Conservation (phyloP, 2,329 filamentous ascomycete species). For the Chaetomium globosum region DNA sequence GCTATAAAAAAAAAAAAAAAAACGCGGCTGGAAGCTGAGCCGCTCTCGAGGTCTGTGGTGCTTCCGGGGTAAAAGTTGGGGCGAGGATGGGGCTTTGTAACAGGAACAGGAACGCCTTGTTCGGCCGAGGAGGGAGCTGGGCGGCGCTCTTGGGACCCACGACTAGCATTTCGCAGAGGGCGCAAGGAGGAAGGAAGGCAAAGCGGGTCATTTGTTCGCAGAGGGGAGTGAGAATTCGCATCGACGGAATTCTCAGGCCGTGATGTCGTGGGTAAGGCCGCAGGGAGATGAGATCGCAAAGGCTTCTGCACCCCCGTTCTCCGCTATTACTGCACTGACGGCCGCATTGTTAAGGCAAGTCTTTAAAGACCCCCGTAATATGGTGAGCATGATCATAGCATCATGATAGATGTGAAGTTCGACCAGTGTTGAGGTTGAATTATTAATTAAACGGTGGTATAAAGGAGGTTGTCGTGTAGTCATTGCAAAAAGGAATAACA, state of each 20-base stretch:
- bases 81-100: background rate
- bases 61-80: background rate
- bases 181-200: background rate
- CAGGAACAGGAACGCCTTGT: background rate
- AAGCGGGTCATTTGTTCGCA: background rate
- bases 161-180: background rate
- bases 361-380: background rate
- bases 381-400: background rate
- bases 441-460: background rate
- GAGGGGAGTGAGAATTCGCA: background rate
- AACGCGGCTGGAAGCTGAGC: background rate
- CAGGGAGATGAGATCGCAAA: constrained; percentile 8
- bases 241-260: background rate
- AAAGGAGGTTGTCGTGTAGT: background rate
- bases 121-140: background rate
- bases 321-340: background rate
- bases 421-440: background rate
- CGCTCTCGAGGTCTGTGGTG: background rate
- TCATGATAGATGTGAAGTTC: background rate
- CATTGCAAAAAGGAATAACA: background rate
- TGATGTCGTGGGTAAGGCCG: background rate
- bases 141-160: background rate
- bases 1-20: background rate
- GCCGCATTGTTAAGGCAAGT: background rate
- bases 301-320: constrained; percentile 7